These are phyloP conservation scores for Hypomyces perniciosus DNA, from an alignment of 2,329 filamentous ascomycete species.

Conservation along the genomic window DNA sequence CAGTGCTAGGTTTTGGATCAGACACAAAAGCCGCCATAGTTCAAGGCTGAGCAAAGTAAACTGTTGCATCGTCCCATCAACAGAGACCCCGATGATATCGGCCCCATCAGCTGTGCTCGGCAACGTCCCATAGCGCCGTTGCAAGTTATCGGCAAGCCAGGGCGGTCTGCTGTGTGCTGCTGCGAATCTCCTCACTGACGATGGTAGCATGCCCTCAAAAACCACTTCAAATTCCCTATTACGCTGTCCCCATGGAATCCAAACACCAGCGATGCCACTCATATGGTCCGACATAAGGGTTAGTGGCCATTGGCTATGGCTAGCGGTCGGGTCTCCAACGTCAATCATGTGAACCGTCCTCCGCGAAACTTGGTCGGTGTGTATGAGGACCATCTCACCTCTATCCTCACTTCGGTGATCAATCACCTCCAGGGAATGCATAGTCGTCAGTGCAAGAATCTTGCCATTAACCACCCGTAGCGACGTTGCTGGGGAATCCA, in stretches of 20 bases:
- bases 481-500: constrained; percentile 49
- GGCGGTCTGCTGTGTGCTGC: constrained; percentile 46
- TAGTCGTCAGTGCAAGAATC: constrained; percentile 45
- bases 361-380: constrained; percentile 42
- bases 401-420: constrained; percentile 37
- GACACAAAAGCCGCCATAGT: constrained; percentile 62
- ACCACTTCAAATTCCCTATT: constrained; percentile 40
- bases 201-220: constrained; percentile 51
- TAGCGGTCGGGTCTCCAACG: constrained; percentile 29
- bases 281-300: constrained; percentile 44
- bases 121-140: constrained; percentile 37
- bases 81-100: constrained; percentile 57
- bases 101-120: constrained; percentile 37
- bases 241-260: constrained; percentile 39
- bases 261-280: constrained; percentile 43
- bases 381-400: constrained; percentile 33
- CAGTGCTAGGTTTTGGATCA: constrained; percentile 64
- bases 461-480: constrained; percentile 42
- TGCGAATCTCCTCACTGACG: constrained; percentile 52
- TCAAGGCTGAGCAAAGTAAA: constrained; percentile 59
- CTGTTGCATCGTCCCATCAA: constrained; percentile 64
- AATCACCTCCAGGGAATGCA: constrained; percentile 52
- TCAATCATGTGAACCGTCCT: constrained; percentile 42
- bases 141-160: constrained; percentile 37
- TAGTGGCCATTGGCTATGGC: constrained; percentile 31